A percentile compares a stretch with the other conserved stretches of the same genome.
Conservation (phyloP, 2,329 filamentous ascomycete genomes). For the Ophiosphaerella narmari region DNA sequence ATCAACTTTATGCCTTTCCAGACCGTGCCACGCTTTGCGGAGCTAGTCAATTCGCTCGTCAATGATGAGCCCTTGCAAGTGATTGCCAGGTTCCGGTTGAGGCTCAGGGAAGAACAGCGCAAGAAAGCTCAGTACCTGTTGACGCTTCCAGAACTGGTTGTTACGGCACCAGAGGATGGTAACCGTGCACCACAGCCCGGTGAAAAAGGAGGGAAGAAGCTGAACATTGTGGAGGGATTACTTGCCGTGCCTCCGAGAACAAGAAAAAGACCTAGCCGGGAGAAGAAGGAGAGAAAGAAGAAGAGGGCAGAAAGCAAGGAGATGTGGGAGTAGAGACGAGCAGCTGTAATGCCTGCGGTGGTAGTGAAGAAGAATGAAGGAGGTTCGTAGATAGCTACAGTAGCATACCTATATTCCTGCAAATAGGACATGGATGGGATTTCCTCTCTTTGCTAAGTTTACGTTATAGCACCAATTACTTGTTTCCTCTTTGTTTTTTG, state of each 20-base stretch:
- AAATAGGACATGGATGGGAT: too few species aligned
- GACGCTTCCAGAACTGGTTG: neutral
- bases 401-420: too few species aligned
- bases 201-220: neutral
- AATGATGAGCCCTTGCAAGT: neutral
- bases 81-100: neutral
- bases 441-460: too few species aligned
- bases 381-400: too few species aligned
- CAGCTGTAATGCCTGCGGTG: too few species aligned
- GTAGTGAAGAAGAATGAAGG: too few species aligned
- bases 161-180: slow-evolving; percentile 4
- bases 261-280: too few species aligned
- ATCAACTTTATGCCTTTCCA: neutral
- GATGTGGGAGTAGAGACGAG: neutral
- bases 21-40: neutral
- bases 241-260: neutral
- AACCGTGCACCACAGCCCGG: neutral
- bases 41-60: neutral
- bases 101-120: neutral
- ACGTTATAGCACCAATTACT: too few species aligned
- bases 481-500: too few species aligned
- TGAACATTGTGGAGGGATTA: neutral
- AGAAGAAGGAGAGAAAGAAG: too few species aligned
- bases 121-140: neutral
- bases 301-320: too few species aligned